Conservation (phyloP, 306 rosid species). For the Lathyrus tuberosus region DNA sequence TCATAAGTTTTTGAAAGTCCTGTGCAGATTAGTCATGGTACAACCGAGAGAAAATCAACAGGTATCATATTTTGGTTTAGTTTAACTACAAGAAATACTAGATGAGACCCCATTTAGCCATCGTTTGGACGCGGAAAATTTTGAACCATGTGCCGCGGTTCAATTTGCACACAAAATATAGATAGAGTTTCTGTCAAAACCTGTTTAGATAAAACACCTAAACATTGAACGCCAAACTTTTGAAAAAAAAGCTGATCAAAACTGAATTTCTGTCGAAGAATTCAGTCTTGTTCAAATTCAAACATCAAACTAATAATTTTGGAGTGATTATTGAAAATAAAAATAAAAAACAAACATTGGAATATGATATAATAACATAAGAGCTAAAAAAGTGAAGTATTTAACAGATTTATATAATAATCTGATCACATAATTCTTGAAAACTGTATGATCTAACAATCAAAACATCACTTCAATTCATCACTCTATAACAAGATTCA, state of each 20-base stretch:
- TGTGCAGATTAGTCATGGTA: too few species aligned
- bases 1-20: too few species aligned
- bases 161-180: not conserved
- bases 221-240: not conserved
- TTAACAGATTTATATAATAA: constrained; percentile 32
- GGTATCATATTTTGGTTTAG: too few species aligned
- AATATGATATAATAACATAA: not conserved
- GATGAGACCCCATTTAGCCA: too few species aligned
- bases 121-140: too few species aligned
- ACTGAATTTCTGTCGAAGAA: not conserved
- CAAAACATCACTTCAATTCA: constrained; percentile 28
- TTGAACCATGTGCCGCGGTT: too few species aligned
- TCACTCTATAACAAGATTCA: constrained; percentile 33
- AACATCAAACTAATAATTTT: not conserved
- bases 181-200: not conserved
- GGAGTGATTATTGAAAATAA: not conserved
- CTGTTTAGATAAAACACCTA: not conserved
- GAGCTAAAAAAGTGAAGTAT: constrained; percentile 7
- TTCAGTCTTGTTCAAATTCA: not conserved
- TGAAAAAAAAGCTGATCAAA: not conserved
- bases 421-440: constrained; percentile 40
- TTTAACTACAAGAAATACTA: too few species aligned
- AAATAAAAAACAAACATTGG: not conserved
- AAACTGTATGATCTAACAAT: constrained; percentile 17
- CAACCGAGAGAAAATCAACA: too few species aligned